These are phyloP conservation scores for Kingdonia uniflora DNA, from an alignment of 164 flowering plant species.

Conservation along the genomic window DNA sequence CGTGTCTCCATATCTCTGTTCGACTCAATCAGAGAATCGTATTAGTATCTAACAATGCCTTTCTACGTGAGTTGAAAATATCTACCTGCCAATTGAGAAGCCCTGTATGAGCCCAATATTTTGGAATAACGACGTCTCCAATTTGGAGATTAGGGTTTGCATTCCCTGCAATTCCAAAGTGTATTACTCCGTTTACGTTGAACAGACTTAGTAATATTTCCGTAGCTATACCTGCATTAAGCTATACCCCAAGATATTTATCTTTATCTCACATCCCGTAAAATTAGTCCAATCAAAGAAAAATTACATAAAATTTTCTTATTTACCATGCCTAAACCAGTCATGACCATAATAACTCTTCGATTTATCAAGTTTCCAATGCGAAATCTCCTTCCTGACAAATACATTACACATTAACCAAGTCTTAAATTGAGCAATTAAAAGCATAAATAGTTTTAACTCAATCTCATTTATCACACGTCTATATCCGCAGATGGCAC, in stretches of 20 bases:
- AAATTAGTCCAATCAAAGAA: too few species aligned
- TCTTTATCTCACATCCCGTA: not conserved
- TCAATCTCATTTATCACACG: not conserved
- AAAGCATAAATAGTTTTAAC: not conserved
- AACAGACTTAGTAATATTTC: conserved; percentile 43
- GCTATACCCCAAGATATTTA: conserved; percentile 17
- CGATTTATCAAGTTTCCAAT: conserved; percentile 20
- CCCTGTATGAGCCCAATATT: conserved; percentile 66
- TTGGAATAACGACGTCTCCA: conserved; percentile 67
- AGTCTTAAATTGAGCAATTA: too few species aligned
- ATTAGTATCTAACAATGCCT: not conserved
- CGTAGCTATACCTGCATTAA: conserved; percentile 60
- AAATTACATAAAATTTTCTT: too few species aligned
- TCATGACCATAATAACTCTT: conserved; percentile 52
- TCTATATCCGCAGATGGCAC: too few species aligned
- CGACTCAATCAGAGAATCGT: not conserved
- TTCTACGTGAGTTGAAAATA: not conserved
- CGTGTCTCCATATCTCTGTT: conserved; percentile 60
- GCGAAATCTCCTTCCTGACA: conserved; percentile 34
- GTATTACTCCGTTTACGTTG: conserved; percentile 57
- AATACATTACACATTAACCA: not conserved
- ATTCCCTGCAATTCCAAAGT: conserved; percentile 74
- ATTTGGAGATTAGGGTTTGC: conserved; percentile 50
- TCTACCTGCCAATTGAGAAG: conserved; percentile 81
- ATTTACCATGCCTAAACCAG: conserved; percentile 56